phyloP scores from a whole-genome alignment of 495 filamentous ascomycete species.

The Penicillium fimorum region DNA sequence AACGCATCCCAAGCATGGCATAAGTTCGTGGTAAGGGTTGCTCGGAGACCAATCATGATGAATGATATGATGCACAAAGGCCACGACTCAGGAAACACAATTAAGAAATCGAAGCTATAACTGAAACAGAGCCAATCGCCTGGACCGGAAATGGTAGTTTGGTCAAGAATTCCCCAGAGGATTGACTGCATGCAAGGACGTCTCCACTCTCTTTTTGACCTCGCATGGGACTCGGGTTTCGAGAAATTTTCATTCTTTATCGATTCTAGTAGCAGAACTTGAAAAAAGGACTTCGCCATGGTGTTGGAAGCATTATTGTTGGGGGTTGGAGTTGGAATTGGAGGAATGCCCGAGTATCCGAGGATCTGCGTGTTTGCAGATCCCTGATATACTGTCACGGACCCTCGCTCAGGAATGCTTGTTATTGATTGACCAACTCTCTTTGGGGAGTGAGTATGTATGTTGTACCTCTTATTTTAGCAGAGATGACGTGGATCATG shows the following conservation, averaged over 20 bases:
- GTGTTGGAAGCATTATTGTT: not conserved
- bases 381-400: conserved; percentile 6
- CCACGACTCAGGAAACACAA: not conserved
- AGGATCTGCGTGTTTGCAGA: conserved; percentile 7
- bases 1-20: not conserved
- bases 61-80: not conserved
- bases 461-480: not conserved
- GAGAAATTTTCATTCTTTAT: not conserved
- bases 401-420: conserved; percentile 7
- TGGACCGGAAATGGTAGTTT: not conserved
- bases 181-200: conserved; percentile 28
- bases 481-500: not conserved
- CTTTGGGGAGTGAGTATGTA: not conserved
- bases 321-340: not conserved
- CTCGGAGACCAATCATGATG: not conserved
- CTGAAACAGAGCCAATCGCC: conserved; percentile 19
- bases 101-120: not conserved
- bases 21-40: not conserved
- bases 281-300: not conserved
- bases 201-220: conserved; percentile 13
- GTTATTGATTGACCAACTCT: not conserved
- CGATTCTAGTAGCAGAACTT: not conserved
- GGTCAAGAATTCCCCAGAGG: conserved; percentile 15
- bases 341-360: conserved; percentile 3
- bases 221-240: not conserved